Conservation (phyloP, 2,329 filamentous ascomycete species). For the Pseudogymnoascus sp. region DNA sequence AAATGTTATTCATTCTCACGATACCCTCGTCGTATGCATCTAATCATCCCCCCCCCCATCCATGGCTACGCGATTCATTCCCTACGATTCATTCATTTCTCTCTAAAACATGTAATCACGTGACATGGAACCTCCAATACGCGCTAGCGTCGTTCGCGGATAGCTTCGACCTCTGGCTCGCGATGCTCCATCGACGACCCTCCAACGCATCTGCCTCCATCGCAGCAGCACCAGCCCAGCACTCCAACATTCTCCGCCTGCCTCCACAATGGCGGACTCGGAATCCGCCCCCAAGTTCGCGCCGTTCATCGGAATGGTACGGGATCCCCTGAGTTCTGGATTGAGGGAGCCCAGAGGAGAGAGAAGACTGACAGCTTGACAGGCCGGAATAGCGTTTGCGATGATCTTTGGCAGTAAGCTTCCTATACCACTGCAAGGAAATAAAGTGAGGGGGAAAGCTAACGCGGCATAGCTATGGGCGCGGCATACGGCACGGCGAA, state of each 20-base stretch:
- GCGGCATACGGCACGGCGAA: constrained; percentile 85
- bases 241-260: neutral
- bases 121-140: neutral
- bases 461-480: constrained; percentile 40
- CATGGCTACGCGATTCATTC: neutral
- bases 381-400: constrained; percentile 72
- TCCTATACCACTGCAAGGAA: constrained; percentile 7
- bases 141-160: neutral
- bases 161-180: neutral
- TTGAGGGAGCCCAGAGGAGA: neutral
- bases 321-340: constrained; percentile 22
- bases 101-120: neutral
- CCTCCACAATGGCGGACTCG: constrained; percentile 44
- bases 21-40: neutral
- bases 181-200: neutral
- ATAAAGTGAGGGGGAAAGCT: constrained; percentile 22
- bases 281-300: constrained; percentile 71
- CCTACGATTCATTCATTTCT: neutral
- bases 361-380: constrained; percentile 22
- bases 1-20: neutral
- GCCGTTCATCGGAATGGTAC: constrained; percentile 82
- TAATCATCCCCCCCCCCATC: neutral
- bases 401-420: constrained; percentile 77
- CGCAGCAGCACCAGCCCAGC: neutral
- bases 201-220: neutral